These are phyloP conservation scores for Kwoniella pini DNA, from an alignment of 768 basidiomycete species.

Conservation along the genomic window DNA sequence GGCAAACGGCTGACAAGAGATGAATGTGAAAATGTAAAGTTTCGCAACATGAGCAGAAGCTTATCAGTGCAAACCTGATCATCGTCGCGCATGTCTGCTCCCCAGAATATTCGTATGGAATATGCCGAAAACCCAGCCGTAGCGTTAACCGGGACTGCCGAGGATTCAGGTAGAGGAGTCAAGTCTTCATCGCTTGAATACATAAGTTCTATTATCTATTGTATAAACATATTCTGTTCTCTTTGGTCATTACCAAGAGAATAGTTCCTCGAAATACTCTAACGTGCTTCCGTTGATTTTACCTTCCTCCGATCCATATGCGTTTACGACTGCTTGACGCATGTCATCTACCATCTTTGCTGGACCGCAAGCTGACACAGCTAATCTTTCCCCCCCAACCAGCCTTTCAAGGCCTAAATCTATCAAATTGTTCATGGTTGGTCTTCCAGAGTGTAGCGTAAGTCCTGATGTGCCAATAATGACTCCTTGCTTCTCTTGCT, in stretches of 20 bases:
- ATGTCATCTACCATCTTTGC: constrained; percentile 31
- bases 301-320: constrained; percentile 21
- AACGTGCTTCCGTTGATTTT: constrained; percentile 17
- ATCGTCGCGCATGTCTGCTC: no score
- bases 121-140: no score
- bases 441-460: constrained; percentile 13
- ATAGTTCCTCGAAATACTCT: constrained; percentile 35
- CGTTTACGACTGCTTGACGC: constrained; percentile 14
- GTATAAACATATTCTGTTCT: no score
- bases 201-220: no score
- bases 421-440: constrained; percentile 14
- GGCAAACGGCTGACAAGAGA: no score
- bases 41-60: no score
- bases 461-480: neutral
- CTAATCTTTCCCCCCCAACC: constrained; percentile 23
- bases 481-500: neutral
- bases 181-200: no score
- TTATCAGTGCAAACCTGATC: no score
- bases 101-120: no score
- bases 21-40: no score
- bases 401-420: neutral
- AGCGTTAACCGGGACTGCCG: no score
- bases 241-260: constrained; percentile 37
- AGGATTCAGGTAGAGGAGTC: no score
- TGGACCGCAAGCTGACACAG: constrained; percentile 32